These are phyloP conservation scores for Fusarium sp. DNA, from an alignment of 2,329 filamentous ascomycete genomes.

Conservation along the genomic window DNA sequence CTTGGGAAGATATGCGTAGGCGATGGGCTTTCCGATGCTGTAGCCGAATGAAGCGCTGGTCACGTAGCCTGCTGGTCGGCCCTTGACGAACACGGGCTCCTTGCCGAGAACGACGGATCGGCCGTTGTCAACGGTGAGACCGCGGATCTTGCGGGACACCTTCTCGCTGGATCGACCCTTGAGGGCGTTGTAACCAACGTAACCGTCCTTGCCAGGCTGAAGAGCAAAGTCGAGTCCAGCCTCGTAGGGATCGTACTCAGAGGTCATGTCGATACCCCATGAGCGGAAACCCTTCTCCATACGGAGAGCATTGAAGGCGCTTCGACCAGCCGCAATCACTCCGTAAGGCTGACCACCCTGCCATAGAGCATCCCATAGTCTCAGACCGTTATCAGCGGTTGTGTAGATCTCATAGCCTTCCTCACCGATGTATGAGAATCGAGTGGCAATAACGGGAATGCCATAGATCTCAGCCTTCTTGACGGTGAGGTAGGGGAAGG, in stretches of 20 bases:
- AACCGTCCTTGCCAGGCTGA: slow-evolving; percentile 58
- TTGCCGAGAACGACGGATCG: slow-evolving; percentile 69
- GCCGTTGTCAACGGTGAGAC: slow-evolving; percentile 66
- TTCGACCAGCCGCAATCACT: slow-evolving; percentile 67
- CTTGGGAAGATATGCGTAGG: slow-evolving; percentile 67
- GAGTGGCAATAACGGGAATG: slow-evolving; percentile 66
- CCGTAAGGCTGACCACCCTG: slow-evolving; percentile 65
- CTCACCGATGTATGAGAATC: slow-evolving; percentile 71
- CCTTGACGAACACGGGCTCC: slow-evolving; percentile 66
- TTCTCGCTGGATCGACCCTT: slow-evolving; percentile 53
- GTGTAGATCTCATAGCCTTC: slow-evolving; percentile 72
- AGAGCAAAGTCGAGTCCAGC: slow-evolving; percentile 65
- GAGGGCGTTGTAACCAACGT: slow-evolving; percentile 63
- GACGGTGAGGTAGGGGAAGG: slow-evolving; percentile 61
- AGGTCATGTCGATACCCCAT: slow-evolving; percentile 68
- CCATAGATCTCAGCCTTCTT: slow-evolving; percentile 62
- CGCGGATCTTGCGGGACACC: slow-evolving; percentile 53
- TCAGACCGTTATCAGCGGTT: slow-evolving; percentile 66
- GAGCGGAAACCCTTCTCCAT: slow-evolving; percentile 69
- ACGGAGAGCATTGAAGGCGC: slow-evolving; percentile 67
- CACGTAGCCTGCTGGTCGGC: slow-evolving; percentile 64
- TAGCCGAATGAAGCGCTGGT: slow-evolving; percentile 71
- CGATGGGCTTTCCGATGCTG: slow-evolving; percentile 67
- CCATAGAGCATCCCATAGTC: slow-evolving; percentile 69
- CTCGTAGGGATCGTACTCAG: slow-evolving; percentile 70